These are phyloP conservation scores for Podosphaera aphanis DNA, from an alignment of 2,329 filamentous ascomycete species.

Conservation along the genomic window DNA sequence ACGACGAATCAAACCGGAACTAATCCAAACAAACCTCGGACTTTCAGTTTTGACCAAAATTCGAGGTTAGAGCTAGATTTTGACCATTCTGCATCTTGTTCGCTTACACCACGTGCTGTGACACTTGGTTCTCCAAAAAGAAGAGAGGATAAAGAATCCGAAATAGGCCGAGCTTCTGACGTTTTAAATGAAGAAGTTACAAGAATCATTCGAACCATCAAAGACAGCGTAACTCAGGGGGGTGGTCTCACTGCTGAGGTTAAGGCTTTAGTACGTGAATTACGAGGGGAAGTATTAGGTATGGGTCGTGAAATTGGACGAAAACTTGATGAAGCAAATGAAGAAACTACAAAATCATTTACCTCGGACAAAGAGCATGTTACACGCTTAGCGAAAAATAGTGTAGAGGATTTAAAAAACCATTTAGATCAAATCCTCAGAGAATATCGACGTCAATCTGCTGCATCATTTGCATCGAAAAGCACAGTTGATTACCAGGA, in stretches of 20 bases:
- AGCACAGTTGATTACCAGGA: constrained; percentile 56
- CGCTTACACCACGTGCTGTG: constrained; percentile 14
- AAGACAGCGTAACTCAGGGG: constrained; percentile 71
- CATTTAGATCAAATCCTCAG: constrained; percentile 62
- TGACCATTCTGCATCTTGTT: constrained; percentile 17
- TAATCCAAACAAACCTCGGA: constrained; percentile 8
- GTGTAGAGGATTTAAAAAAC: constrained; percentile 57
- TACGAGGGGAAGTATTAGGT: constrained; percentile 76
- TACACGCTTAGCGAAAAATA: constrained; percentile 53
- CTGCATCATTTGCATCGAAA: constrained; percentile 36
- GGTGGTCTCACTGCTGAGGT: constrained; percentile 80
- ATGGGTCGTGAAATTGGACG: constrained; percentile 84
- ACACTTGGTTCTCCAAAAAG: constrained; percentile 11
- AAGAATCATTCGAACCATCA: constrained; percentile 63
- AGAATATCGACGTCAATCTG: constrained; percentile 48
- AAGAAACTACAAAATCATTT: constrained; percentile 21
- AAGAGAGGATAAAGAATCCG: constrained; percentile 10
- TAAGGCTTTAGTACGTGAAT: constrained; percentile 69
- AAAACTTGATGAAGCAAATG: constrained; percentile 50
- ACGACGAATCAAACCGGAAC: constrained; percentile 18
- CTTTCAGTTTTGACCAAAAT: constrained; percentile 16
- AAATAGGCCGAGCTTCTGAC: constrained; percentile 24
- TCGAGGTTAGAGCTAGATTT: constrained; percentile 18
- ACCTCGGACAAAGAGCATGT: constrained; percentile 44
- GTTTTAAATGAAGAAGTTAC: constrained; percentile 56